Percentiles rank a stretch among this genome's conserved stretches.
Evolutionary conservation across 2,329 filamentous ascomycete genomes (phyloP).

Genomic region (Cordyceps sp.): DNA sequence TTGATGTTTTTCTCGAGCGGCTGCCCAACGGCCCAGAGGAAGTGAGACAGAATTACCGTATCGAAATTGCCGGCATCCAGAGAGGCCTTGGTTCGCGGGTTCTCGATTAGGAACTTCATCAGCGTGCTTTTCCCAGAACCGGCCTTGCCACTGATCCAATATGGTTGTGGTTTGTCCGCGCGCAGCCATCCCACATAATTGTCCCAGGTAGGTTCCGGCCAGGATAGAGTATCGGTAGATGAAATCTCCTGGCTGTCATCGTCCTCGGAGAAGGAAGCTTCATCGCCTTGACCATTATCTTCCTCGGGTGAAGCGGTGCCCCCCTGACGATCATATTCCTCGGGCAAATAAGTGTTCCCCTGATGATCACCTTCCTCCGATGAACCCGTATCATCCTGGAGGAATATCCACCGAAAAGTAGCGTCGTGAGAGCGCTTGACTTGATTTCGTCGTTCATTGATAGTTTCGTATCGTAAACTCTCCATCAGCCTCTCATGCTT

Average conservation of each 20-base stretch:
- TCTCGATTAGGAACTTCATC: slow-evolving; percentile 11
- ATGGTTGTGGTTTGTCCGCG: slow-evolving; percentile 1
- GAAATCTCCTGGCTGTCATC: neutral
- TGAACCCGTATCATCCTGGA: too few relatives aligned
- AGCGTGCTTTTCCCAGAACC: slow-evolving; percentile 16
- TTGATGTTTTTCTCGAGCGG: slow-evolving; percentile 8
- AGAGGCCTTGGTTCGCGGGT: slow-evolving; percentile 3
- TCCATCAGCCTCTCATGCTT: neutral
- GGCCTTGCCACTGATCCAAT: slow-evolving; percentile 16
- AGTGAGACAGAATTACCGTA: slow-evolving; percentile 7
- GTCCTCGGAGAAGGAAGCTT: neutral
- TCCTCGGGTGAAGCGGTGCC: too few relatives aligned
- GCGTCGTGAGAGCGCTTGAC: neutral
- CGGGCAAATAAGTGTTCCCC: too few relatives aligned
- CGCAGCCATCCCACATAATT: neutral
- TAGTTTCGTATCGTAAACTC: neutral
- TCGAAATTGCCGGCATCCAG: slow-evolving; percentile 7
- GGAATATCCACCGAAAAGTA: neutral
- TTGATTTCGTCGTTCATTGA: neutral
- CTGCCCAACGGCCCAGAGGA: slow-evolving; percentile 14
- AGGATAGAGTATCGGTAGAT: too few relatives aligned
- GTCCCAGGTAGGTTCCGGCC: neutral
- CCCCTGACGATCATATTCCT: too few relatives aligned
- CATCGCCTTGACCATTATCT: neutral
- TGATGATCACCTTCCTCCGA: too few relatives aligned